phyloP scores from a whole-genome alignment of 176 grass and related monocot species.

The Stipa capillata region DNA sequence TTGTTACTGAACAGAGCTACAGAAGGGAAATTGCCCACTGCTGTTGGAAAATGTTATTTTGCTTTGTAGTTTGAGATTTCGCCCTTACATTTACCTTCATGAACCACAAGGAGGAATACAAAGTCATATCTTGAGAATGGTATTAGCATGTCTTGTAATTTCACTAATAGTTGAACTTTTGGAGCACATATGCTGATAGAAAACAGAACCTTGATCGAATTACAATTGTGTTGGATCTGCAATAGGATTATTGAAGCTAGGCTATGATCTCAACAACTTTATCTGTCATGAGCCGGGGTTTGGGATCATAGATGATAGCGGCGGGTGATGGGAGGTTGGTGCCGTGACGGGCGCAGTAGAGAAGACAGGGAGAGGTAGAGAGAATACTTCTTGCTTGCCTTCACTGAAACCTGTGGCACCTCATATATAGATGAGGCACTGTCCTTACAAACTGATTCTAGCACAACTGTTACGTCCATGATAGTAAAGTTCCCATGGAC shows the following conservation, averaged over 20 bases:
- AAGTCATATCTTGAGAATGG: neutral
- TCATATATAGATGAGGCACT: neutral
- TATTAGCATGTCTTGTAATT: neutral
- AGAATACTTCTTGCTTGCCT: neutral
- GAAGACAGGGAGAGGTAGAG: neutral
- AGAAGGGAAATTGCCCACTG: neutral
- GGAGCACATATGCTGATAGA: neutral
- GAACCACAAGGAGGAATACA: constrained; percentile 4
- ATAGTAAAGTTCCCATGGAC: neutral
- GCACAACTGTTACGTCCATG: neutral
- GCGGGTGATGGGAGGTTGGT: neutral
- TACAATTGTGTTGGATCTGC: neutral
- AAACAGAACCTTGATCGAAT: neutral
- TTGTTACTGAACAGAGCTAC: neutral
- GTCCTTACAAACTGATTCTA: neutral
- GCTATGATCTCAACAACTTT: neutral
- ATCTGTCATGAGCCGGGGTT: neutral
- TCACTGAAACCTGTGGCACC: neutral
- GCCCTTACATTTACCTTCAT: neutral
- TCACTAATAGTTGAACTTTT: neutral
- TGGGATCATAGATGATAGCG: neutral
- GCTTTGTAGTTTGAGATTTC: neutral
- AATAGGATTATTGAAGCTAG: neutral
- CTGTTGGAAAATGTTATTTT: constrained; percentile 9
- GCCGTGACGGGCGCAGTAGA: neutral